Percentiles rank a stretch among this genome's conserved stretches.
These are phyloP conservation scores for Xylaria scruposa DNA, from an alignment of 495 filamentous ascomycete genomes.

Conservation along the genomic window DNA sequence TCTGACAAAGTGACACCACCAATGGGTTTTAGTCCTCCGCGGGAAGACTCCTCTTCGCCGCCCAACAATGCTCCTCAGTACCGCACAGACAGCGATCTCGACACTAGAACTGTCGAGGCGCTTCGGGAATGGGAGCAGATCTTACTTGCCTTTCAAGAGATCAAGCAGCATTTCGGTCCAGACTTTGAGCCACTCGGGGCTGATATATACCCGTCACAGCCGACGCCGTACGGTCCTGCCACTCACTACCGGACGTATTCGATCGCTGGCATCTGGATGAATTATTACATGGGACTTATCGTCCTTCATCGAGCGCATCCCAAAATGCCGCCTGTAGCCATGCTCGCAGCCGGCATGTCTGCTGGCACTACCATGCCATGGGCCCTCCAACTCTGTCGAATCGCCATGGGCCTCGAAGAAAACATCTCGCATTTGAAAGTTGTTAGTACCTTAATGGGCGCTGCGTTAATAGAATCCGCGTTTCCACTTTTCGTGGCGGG, in stretches of 20 bases:
- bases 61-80: conserved; percentile 42
- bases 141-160: conserved; percentile 67
- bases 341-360: conserved; percentile 78
- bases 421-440: conserved; percentile 60
- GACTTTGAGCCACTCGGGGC: conserved; percentile 80
- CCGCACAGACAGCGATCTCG: conserved; percentile 58
- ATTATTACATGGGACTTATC: conserved; percentile 83
- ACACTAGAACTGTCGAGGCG: conserved; percentile 70
- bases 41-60: conserved; percentile 41
- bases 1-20: conserved; percentile 58
- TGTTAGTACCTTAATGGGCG: conserved; percentile 81
- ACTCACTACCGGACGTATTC: conserved; percentile 83
- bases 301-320: conserved; percentile 80
- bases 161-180: conserved; percentile 70
- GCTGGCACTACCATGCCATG: conserved; percentile 70
- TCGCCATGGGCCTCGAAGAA: conserved; percentile 80
- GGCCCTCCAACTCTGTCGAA: conserved; percentile 79
- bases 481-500: conserved; percentile 86
- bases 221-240: conserved; percentile 79
- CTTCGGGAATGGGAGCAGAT: conserved; percentile 83
- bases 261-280: conserved; percentile 83
- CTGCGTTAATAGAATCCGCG: conserved; percentile 78
- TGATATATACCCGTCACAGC: conserved; percentile 67
- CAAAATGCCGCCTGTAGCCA: conserved; percentile 88
- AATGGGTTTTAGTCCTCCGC: conserved; percentile 60